Evolutionary conservation across 2,329 filamentous ascomycete species (phyloP).

Genomic region (Helotiales sp.): DNA sequence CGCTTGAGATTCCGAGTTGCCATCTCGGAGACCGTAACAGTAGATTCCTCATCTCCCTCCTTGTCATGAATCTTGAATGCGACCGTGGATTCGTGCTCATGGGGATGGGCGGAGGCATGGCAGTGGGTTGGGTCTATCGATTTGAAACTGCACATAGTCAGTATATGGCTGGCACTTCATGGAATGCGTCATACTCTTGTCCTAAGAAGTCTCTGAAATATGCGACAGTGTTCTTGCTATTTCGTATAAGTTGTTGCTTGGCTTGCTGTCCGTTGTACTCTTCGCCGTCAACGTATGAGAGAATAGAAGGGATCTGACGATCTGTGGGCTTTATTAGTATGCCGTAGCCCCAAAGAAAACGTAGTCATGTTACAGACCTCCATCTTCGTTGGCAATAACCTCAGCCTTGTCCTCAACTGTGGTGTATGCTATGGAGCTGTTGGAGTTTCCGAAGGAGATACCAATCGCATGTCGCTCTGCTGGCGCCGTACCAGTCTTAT

Average conservation of each 20-base stretch:
- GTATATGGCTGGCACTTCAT: not conserved
- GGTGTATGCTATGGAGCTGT: slow-evolving; percentile 95
- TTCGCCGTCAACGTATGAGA: slow-evolving; percentile 94
- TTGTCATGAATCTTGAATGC: slow-evolving; percentile 85
- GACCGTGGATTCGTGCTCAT: slow-evolving; percentile 69
- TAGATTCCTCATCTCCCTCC: slow-evolving; percentile 62
- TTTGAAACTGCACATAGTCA: slow-evolving; percentile 64
- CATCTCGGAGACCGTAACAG: slow-evolving; percentile 75
- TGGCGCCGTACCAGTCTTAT: slow-evolving; percentile 42
- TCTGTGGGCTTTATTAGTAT: slow-evolving; percentile 52
- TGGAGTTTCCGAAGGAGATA: slow-evolving; percentile 96
- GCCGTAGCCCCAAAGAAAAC: not conserved
- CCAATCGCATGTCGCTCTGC: slow-evolving; percentile 76
- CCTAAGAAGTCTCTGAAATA: slow-evolving; percentile 96
- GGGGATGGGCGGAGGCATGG: slow-evolving; percentile 89
- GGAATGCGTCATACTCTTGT: slow-evolving; percentile 68
- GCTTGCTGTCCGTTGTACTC: slow-evolving; percentile 96
- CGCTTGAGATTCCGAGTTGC: slow-evolving; percentile 82
- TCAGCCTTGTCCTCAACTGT: slow-evolving; percentile 92
- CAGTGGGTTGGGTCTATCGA: slow-evolving; percentile 94
- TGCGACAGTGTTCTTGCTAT: slow-evolving; percentile 88
- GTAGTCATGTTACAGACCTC: slow-evolving; percentile 59
- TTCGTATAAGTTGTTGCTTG: slow-evolving; percentile 89
- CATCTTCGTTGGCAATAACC: slow-evolving; percentile 98
- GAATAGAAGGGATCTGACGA: slow-evolving; percentile 90